A percentile compares a stretch with the other conserved stretches of the same genome.
These are phyloP conservation scores for Obba rivulosa DNA, from an alignment of 768 basidiomycete species.

Conservation along the genomic window DNA sequence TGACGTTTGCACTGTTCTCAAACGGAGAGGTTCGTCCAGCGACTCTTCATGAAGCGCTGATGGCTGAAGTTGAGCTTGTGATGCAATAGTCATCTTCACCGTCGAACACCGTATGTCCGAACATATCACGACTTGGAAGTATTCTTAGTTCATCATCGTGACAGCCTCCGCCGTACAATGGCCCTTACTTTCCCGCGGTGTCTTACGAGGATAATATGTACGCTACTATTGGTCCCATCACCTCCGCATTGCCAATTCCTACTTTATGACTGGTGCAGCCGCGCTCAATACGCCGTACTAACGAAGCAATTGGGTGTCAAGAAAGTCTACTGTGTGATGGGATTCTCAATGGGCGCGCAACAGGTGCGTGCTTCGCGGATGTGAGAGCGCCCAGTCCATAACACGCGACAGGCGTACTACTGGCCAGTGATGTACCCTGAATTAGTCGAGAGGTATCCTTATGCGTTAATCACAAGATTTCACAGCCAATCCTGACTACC, in stretches of 20 bases:
- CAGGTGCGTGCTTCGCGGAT: slow-evolving; percentile 14
- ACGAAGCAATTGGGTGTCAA: slow-evolving; percentile 17
- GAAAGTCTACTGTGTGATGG: slow-evolving; percentile 19
- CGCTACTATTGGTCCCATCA: background rate
- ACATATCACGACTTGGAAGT: background rate
- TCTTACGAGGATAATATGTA: slow-evolving; percentile 27
- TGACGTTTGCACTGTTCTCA: slow-evolving; percentile 24
- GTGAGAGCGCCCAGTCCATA: background rate
- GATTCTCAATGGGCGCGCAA: slow-evolving; percentile 27
- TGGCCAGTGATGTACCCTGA: slow-evolving; percentile 53
- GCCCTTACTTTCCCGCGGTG: slow-evolving; percentile 25
- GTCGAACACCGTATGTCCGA: slow-evolving; percentile 20
- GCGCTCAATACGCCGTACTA: slow-evolving; percentile 22
- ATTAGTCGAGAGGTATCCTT: slow-evolving; percentile 33
- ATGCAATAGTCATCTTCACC: slow-evolving; percentile 22
- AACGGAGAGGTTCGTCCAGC: slow-evolving; percentile 23
- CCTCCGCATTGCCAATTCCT: background rate
- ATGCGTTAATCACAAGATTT: too few species aligned
- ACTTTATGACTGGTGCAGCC: slow-evolving; percentile 6
- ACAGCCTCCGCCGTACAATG: slow-evolving; percentile 27
- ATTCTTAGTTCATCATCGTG: background rate
- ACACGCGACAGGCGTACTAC: slow-evolving; percentile 38
- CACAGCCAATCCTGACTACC: slow-evolving; percentile 14
- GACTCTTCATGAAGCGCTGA: too few species aligned
- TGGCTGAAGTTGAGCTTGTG: background rate